phyloP scores from a whole-genome alignment of 306 rosid species.

The Psophocarpus tetragonolobus region DNA sequence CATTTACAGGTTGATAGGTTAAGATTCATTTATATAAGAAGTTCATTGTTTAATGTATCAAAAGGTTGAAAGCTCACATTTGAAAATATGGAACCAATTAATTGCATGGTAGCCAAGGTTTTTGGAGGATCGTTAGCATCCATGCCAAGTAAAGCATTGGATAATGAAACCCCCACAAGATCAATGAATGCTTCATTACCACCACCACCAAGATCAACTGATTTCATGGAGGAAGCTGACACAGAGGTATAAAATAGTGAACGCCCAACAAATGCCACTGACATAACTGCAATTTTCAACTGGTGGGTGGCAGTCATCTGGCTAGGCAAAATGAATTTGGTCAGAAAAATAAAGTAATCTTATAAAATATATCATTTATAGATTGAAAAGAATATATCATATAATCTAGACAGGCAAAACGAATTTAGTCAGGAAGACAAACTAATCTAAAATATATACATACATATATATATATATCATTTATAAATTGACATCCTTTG shows the following conservation, averaged over 20 bases:
- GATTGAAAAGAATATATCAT: constrained; percentile 26
- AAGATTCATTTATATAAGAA: constrained; percentile 27
- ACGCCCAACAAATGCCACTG: constrained; percentile 97
- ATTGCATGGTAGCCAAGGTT: constrained; percentile 98
- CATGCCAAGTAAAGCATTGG: constrained; percentile 98
- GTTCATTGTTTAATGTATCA: constrained; percentile 9
- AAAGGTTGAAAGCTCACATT: constrained; percentile 62
- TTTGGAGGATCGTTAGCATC: constrained; percentile 99
- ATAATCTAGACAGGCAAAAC: constrained; percentile 43
- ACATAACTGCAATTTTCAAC: constrained; percentile 95
- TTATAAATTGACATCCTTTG: constrained; percentile 26
- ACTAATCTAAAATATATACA: constrained; percentile 41
- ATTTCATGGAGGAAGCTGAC: constrained; percentile 56
- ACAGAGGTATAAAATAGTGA: constrained; percentile 77
- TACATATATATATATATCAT: constrained; percentile 21
- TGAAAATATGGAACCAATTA: constrained; percentile 93
- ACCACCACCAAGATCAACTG: constrained; percentile 57
- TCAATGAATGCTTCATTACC: constrained; percentile 63
- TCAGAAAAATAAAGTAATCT: constrained; percentile 48
- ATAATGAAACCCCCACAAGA: constrained; percentile 88
- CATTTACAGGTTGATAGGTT: constrained; percentile 36
- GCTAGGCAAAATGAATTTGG: constrained; percentile 47
- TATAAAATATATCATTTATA: constrained; percentile 26
- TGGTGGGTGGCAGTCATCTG: constrained; percentile 99
- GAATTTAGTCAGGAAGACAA: constrained; percentile 44